These are phyloP conservation scores for Neurospora sp. DNA, from an alignment of 495 filamentous ascomycete species.

Conservation along the genomic window DNA sequence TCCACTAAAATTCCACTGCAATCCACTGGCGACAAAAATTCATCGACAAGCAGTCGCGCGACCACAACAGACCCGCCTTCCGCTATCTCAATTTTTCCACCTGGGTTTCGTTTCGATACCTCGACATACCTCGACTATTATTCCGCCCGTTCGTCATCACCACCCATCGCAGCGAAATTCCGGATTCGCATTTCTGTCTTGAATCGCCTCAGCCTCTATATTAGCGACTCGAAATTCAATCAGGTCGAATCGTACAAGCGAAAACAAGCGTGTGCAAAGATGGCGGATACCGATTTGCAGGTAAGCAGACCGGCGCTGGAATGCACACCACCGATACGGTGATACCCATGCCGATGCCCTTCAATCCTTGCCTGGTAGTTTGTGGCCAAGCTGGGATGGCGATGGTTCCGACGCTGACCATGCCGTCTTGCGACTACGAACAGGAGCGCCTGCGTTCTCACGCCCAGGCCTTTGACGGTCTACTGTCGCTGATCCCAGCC, in stretches of 20 bases:
- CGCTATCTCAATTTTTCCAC: conserved; percentile 11
- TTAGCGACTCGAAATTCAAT: neutral
- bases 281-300: conserved; percentile 21
- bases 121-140: conserved; percentile 3
- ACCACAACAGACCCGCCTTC: conserved; percentile 5
- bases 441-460: conserved; percentile 82
- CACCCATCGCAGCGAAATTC: neutral
- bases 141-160: neutral
- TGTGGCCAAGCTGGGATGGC: neutral
- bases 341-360: neutral
- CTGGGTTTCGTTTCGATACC: conserved; percentile 6
- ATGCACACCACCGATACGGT: neutral
- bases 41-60: conserved; percentile 9
- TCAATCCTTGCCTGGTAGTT: neutral
- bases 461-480: conserved; percentile 77
- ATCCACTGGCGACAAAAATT: conserved; percentile 23
- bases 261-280: conserved; percentile 4
- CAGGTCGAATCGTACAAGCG: neutral
- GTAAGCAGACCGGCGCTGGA: conserved; percentile 10
- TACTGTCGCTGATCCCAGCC: conserved; percentile 86
- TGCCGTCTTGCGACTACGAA: conserved; percentile 1
- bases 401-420: neutral
- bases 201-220: neutral
- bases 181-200: neutral
- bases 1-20: conserved; percentile 16